Evolutionary conservation across 345 rosid genomes (phyloP).

Genomic region (Lepidium didymum): DNA sequence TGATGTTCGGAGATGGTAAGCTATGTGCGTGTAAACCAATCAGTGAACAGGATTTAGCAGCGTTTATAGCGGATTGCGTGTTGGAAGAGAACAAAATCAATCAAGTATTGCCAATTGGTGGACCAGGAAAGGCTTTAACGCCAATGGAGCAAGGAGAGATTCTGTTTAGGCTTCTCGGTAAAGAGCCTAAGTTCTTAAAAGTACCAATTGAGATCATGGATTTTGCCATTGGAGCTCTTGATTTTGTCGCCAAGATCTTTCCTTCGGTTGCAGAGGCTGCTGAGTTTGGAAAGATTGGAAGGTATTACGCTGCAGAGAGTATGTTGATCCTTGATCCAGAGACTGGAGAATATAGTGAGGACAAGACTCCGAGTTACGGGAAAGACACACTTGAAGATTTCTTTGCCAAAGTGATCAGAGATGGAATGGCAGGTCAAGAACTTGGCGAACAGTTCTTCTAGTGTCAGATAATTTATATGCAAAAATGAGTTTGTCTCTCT

Average conservation of each 20-base stretch:
- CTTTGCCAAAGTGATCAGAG: slow-evolving; percentile 64
- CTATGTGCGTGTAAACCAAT: slow-evolving; percentile 93
- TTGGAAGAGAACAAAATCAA: slow-evolving; percentile 69
- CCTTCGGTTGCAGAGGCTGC: slow-evolving; percentile 85
- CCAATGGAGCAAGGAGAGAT: slow-evolving; percentile 90
- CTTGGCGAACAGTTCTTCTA: slow-evolving; percentile 82
- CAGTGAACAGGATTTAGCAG: slow-evolving; percentile 82
- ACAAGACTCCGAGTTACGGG: slow-evolving; percentile 88
- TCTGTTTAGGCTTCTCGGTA: slow-evolving; percentile 63
- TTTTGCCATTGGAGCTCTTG: slow-evolving; percentile 64
- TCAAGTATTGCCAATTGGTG: slow-evolving; percentile 79
- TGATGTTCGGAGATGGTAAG: slow-evolving; percentile 94
- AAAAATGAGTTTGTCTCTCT: not conserved
- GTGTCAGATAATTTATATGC: not conserved
- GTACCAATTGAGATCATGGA: slow-evolving; percentile 95
- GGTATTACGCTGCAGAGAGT: slow-evolving; percentile 95
- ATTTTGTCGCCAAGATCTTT: slow-evolving; percentile 59
- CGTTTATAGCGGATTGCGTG: slow-evolving; percentile 72
- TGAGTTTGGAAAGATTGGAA: slow-evolving; percentile 91
- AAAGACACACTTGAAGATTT: slow-evolving; percentile 80
- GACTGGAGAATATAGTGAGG: slow-evolving; percentile 77
- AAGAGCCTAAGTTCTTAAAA: slow-evolving; percentile 78
- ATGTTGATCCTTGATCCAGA: slow-evolving; percentile 80
- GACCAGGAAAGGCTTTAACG: slow-evolving; percentile 88
- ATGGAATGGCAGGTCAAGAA: slow-evolving; percentile 95